Evolutionary conservation across 169 alveolate species (phyloP).

Genomic region (Cardiosporidium cionae): DNA sequence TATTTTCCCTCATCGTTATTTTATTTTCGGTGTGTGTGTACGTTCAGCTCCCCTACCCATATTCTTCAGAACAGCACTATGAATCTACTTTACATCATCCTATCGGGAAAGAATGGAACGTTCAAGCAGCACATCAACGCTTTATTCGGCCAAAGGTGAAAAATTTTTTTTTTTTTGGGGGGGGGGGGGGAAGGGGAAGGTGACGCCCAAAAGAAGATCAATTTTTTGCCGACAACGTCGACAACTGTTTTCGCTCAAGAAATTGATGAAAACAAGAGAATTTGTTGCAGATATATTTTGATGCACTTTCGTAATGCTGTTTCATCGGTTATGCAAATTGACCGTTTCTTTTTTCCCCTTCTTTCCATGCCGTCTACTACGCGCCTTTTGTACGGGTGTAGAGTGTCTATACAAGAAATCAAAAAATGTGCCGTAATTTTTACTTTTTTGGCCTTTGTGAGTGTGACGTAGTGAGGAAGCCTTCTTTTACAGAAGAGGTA

Average conservation of each 20-base stretch:
- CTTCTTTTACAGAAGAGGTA: no score
- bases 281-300: not conserved
- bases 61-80: constrained; percentile 32
- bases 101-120: constrained; percentile 63
- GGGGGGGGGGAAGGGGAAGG: not conserved
- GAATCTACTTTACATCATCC: constrained; percentile 45
- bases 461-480: no score
- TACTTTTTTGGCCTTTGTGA: no score
- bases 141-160: constrained; percentile 63
- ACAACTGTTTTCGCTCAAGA: not conserved
- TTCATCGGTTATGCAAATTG: not conserved
- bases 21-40: no score
- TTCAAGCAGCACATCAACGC: constrained; percentile 48
- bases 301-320: not conserved
- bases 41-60: constrained; percentile 41
- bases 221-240: not conserved
- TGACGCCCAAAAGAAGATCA: not conserved
- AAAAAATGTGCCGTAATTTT: no score
- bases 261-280: not conserved
- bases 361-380: not conserved
- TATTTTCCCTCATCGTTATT: no score
- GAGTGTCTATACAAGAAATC: no score
- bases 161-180: not conserved
- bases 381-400: no score
- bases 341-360: not conserved